Percentiles rank a stretch among this genome's conserved stretches.
These are phyloP conservation scores for Heliamphora exappendiculata DNA, from an alignment of 148 eudicot species.

Conservation along the genomic window DNA sequence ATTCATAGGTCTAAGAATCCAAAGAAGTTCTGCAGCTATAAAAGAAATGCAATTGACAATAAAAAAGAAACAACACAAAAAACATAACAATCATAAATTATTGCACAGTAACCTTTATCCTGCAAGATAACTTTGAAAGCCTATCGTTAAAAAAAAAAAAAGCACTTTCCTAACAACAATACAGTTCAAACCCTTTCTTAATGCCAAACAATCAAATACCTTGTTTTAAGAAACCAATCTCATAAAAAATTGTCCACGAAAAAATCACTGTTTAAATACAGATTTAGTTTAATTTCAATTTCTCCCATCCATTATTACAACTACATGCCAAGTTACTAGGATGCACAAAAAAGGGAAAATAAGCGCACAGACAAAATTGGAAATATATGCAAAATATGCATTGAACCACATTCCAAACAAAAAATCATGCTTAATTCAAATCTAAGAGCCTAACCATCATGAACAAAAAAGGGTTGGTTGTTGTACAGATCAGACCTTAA, in stretches of 20 bases:
- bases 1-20: neutral
- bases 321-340: neutral
- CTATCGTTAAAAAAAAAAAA: neutral
- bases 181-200: neutral
- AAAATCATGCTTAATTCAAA: neutral
- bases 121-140: neutral
- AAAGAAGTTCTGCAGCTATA: neutral
- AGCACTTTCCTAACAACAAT: neutral
- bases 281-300: neutral
- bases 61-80: neutral
- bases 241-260: too few relatives aligned
- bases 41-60: neutral
- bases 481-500: constrained; percentile 39
- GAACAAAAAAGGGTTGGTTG: too few relatives aligned
- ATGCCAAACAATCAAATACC: neutral
- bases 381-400: neutral
- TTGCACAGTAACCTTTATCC: neutral
- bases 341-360: neutral
- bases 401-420: neutral
- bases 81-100: neutral
- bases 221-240: neutral
- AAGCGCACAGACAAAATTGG: neutral
- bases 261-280: too few relatives aligned
- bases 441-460: neutral
- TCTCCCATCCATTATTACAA: neutral